Conservation (phyloP, 108 stramenopile genomes). For the Discostella stelligeroides region DNA sequence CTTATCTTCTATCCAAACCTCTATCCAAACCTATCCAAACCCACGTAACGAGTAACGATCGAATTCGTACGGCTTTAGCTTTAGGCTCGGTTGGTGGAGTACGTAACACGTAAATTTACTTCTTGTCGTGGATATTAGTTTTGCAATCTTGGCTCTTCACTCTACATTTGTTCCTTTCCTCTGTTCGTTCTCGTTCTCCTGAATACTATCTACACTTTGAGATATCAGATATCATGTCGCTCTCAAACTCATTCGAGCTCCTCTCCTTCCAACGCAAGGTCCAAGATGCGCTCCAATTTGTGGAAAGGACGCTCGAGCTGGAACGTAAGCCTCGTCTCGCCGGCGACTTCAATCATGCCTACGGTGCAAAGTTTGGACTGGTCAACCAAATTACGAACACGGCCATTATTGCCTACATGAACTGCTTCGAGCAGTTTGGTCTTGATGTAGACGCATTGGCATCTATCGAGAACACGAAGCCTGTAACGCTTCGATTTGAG, state of each 20-base stretch:
- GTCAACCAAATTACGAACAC: slow-evolving; percentile 67
- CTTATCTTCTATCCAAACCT: too few species aligned
- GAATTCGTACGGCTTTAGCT: too few species aligned
- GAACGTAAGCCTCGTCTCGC: slow-evolving; percentile 41
- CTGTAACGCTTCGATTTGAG: slow-evolving; percentile 63
- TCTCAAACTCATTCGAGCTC: slow-evolving; percentile 15
- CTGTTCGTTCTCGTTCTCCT: too few species aligned
- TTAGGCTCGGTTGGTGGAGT: too few species aligned
- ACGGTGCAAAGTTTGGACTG: slow-evolving; percentile 73
- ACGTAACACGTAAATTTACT: too few species aligned
- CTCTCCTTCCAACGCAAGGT: slow-evolving; percentile 46
- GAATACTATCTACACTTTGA: too few species aligned
- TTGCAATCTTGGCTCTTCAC: too few species aligned
- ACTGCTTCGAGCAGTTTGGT: slow-evolving; percentile 67
- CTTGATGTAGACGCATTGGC: slow-evolving; percentile 46
- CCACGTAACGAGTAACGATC: too few species aligned
- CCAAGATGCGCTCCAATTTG: slow-evolving; percentile 25
- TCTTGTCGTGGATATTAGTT: too few species aligned
- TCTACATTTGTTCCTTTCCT: too few species aligned
- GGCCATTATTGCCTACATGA: slow-evolving; percentile 64
- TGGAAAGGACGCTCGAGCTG: slow-evolving; percentile 31
- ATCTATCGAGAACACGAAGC: slow-evolving; percentile 42
- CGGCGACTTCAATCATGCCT: slow-evolving; percentile 58
- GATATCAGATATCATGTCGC: neutral
- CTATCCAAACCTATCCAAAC: too few species aligned